These are phyloP conservation scores for Limonium bicolor DNA, from an alignment of 148 eudicot species.

Conservation along the genomic window DNA sequence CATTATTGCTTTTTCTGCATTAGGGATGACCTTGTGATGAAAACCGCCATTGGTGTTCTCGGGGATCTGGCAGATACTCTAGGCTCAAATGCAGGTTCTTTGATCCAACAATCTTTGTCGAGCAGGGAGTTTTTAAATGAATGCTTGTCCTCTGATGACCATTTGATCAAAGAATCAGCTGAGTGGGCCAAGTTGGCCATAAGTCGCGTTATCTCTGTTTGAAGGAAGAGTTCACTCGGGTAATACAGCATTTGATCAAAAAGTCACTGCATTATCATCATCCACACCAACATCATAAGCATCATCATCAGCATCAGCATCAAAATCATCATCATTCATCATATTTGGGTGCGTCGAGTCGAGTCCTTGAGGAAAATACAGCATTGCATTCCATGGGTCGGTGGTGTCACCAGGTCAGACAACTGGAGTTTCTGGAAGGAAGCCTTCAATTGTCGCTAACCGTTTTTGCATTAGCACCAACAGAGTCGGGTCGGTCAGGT, in stretches of 20 bases:
- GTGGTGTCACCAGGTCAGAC: no score
- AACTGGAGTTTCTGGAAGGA: no score
- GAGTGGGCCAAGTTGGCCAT: slow-evolving; percentile 92
- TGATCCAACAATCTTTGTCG: slow-evolving; percentile 78
- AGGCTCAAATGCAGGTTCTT: slow-evolving; percentile 59
- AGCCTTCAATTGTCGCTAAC: no score
- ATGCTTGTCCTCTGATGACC: slow-evolving; percentile 81
- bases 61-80: slow-evolving; percentile 96
- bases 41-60: slow-evolving; percentile 87
- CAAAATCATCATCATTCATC: no score
- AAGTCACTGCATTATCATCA: slow-evolving; percentile 86
- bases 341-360: no score
- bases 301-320: no score
- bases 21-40: slow-evolving; percentile 93
- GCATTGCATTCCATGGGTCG: no score
- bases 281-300: no score
- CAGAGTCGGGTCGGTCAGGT: no score
- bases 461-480: no score
- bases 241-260: no score
- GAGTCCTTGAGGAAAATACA: no score
- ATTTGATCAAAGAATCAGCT: slow-evolving; percentile 86
- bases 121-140: slow-evolving; percentile 65
- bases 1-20: background rate
- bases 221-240: slow-evolving; percentile 33
- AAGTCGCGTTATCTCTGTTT: slow-evolving; percentile 60